phyloP scores from a whole-genome alignment of 306 rosid genomes.

The Arachis stenosperma region DNA sequence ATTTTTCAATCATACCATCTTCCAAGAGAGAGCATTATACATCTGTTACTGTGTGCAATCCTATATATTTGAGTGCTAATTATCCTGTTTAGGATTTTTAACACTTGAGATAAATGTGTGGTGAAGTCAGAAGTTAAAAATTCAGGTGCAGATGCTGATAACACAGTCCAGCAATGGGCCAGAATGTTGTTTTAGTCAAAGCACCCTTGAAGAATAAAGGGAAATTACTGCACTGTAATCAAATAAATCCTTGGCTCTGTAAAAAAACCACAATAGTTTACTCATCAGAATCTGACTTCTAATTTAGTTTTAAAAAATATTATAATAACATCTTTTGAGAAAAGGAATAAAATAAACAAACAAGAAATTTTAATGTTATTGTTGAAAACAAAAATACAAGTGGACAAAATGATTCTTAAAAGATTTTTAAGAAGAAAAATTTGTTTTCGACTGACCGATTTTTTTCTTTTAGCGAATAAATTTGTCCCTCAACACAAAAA shows the following conservation, averaged over 20 bases:
- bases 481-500: too few relatives aligned
- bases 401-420: too few relatives aligned
- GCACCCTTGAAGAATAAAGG: constrained; percentile 9
- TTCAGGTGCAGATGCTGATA: not conserved
- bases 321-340: not conserved
- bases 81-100: constrained; percentile 33
- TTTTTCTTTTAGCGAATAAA: too few relatives aligned
- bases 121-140: constrained; percentile 35
- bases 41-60: constrained; percentile 39
- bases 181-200: constrained; percentile 9
- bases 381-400: too few relatives aligned
- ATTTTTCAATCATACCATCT: constrained; percentile 32
- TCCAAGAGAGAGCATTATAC: constrained; percentile 35
- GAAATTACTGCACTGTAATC: constrained; percentile 18
- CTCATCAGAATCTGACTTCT: constrained; percentile 9
- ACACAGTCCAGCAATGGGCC: constrained; percentile 28
- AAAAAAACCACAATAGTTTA: constrained; percentile 32
- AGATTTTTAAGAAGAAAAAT: too few relatives aligned
- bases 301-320: not conserved
- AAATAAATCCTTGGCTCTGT: constrained; percentile 41
- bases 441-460: too few relatives aligned
- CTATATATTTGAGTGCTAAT: constrained; percentile 40
- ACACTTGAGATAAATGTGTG: constrained; percentile 34
- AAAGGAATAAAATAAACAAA: not conserved
- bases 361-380: too few relatives aligned